Evolutionary conservation across 2,329 filamentous ascomycete genomes (phyloP).

Genomic region (Colletotrichum somersetense): DNA sequence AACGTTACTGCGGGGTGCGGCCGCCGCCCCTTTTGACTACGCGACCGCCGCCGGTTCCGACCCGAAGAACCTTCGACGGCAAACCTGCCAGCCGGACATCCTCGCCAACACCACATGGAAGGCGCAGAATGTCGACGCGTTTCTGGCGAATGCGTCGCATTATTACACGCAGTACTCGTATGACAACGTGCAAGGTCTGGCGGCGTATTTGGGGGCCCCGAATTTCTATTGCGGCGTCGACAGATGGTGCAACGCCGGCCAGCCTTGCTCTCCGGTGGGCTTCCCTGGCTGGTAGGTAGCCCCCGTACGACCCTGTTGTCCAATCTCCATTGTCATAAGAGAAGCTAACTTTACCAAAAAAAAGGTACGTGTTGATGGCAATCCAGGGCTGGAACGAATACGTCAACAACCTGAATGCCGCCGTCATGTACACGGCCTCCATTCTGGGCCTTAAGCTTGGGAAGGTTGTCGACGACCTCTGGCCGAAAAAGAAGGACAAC

Average conservation of each 20-base stretch:
- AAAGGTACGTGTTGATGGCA: conserved; percentile 35
- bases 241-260: conserved; percentile 39
- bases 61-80: neutral
- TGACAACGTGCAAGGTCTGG: conserved; percentile 38
- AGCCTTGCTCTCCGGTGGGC: conserved; percentile 39
- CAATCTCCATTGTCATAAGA: neutral
- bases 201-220: conserved; percentile 33
- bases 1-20: neutral
- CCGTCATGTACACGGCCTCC: conserved; percentile 8
- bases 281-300: conserved; percentile 34
- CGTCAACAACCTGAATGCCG: conserved; percentile 35
- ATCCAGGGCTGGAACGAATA: conserved; percentile 39
- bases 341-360: neutral
- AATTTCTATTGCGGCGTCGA: conserved; percentile 41
- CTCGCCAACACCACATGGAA: conserved; percentile 21
- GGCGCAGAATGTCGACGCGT: neutral
- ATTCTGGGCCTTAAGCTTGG: conserved; percentile 16
- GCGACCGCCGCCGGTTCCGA: neutral
- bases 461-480: conserved; percentile 12
- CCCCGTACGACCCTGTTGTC: neutral
- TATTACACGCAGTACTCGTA: conserved; percentile 5
- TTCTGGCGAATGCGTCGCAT: conserved; percentile 4
- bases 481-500: conserved; percentile 12
- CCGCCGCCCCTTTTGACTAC: neutral
- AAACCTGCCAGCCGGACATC: too few relatives aligned